phyloP scores from a whole-genome alignment of 345 rosid species.

The Pugionium dolabratum region DNA sequence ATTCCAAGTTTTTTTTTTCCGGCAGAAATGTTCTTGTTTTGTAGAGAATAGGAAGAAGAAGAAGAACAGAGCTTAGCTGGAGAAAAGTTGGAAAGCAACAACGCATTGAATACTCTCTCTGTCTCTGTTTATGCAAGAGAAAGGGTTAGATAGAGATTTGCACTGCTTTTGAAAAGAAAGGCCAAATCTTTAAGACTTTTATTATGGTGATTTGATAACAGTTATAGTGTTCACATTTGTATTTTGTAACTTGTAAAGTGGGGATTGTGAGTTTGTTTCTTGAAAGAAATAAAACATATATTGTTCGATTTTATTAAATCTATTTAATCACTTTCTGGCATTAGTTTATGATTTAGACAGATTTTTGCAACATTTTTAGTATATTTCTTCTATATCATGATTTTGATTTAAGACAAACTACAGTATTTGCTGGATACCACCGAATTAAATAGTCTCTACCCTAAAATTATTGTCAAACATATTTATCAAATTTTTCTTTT shows the following conservation, averaged over 20 bases:
- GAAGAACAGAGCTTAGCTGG: conserved; percentile 36
- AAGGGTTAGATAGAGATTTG: conserved; percentile 38
- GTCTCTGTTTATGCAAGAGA: conserved; percentile 23
- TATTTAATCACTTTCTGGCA: conserved; percentile 4
- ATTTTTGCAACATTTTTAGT: conserved; percentile 18
- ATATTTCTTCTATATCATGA: background rate
- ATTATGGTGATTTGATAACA: conserved; percentile 17
- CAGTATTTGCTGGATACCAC: background rate
- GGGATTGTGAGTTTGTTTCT: background rate
- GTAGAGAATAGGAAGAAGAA: conserved; percentile 17
- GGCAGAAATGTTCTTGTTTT: conserved; percentile 21
- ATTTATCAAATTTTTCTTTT: no score
- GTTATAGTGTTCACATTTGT: conserved; percentile 35
- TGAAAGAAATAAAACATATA: no score
- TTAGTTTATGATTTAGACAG: conserved; percentile 18
- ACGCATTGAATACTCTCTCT: conserved; percentile 34
- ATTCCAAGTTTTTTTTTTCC: background rate
- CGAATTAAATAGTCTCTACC: background rate
- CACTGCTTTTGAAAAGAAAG: conserved; percentile 41
- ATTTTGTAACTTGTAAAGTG: background rate
- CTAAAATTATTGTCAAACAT: conserved; percentile 1
- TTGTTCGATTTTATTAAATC: no score
- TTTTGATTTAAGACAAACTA: background rate
- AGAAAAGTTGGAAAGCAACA: conserved; percentile 36
- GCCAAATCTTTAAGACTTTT: conserved; percentile 37